Base-by-base conservation (phyloP, 768 basidiomycete species). In the Pleurotus ostreatus region DNA sequence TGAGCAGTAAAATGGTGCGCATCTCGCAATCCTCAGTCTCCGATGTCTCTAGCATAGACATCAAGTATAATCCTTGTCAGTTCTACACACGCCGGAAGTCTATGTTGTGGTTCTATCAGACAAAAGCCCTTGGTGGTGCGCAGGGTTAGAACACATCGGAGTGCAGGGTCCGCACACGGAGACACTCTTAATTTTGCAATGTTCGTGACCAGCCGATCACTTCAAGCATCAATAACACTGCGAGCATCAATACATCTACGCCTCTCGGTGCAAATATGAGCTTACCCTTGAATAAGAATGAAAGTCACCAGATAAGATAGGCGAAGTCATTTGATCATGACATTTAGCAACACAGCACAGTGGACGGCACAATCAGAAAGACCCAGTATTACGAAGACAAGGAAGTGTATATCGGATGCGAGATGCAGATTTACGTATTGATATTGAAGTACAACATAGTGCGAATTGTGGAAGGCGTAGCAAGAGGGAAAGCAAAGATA, bases 21-120 rank as follows among this genome's bases (percentile, higher is more conserved):
- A 34, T 34, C 30, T 34, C 20, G 48, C 26, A 34, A 20, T 49
- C 15, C 48, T 38, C 48, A 49, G 48, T 30, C 30, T 34, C 30
- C 48, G 48, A 34, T 22, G 41, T 44, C 48, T 49, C 48, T 26
- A 53, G 38, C 20, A 53, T 53, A 39, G 51, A 53, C 51, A 41
- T 41, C 16, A 11, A 41, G 39, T 53, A 53, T 53, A 53, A 26
- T 41, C 11, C n/a, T 39, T 53, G 51, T 22, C 51, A 53, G 20
- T 40, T 40, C 18, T 22, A 34, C 15, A 39, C 34, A 39, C 39
- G 22, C 13, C 13, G 51, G 18, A 39, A 40, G 34, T 20, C 15
- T 49, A 30, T 49, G 48, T 23, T 49, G 11, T 49, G 48, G 25
- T 53, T 41, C 51, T 37, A 53, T 53, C 51, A 53, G 51, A 53